Evolutionary conservation across 176 grass and related monocot genomes (phyloP), one percentile per base, ranked within the genome.

Genomic region (Musa beccarii): DNA sequence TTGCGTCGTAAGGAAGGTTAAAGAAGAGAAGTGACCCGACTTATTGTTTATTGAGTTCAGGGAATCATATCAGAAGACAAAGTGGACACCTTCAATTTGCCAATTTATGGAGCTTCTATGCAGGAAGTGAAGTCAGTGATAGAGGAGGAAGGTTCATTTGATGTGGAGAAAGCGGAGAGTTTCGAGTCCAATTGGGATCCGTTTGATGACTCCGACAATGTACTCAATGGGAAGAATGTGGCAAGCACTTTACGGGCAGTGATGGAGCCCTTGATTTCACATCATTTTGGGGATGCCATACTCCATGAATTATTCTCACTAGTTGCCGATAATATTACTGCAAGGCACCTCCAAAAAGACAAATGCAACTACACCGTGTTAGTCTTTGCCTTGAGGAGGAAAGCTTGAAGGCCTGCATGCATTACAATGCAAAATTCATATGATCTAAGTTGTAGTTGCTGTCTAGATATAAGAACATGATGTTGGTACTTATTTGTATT

Each of bases 101-200:
- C 86, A 21, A 68, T 87, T 64, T 96, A 96, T 66, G 59, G 79
- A 54, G 86, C 92, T 9, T 91, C 92, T 0, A 28, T 85, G 16
- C 73, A 91, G 24, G 92, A 96, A 66, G 86, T 83, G 16, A 74
- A 81, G 61, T 70, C n/a, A 0, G 67, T 83, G 15, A 74, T 96
- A 15, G 9, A 11, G 6, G 26, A 43, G 68, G 65, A 76, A 61
- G 77, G 69, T 6, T 20, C 75, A 16, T 96, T 91, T 19, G 89
- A 96, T 12, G 72, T 85, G 59, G 52, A 71, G 22, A 74, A 81
- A 54, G 1, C 81, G 23, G n/a, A n/a, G n/a, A n/a, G n/a, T n/a
- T n/a, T n/a, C n/a, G 11, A 89, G 10, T 76, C 81, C 14, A 86
- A 74, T 9, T 85, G 80, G 83, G 87, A 89, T 28, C 83, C 83